phyloP scores from a whole-genome alignment of 495 filamentous ascomycete genomes.

The Aspergillus wentii region DNA sequence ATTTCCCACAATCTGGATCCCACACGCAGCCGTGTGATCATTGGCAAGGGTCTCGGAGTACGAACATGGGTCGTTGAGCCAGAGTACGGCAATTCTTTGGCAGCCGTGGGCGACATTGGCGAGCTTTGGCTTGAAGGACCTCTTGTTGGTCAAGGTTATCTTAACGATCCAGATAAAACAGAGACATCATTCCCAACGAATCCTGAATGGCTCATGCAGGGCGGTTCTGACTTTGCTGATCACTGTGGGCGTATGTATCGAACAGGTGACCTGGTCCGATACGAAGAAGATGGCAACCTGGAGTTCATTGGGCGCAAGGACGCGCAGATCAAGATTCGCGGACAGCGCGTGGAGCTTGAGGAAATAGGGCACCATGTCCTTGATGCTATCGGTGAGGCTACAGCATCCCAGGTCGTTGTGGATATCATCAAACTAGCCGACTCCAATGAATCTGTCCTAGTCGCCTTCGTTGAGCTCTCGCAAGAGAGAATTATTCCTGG shows the following conservation, averaged over 20 bases:
- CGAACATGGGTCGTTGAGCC: slow-evolving; percentile 31
- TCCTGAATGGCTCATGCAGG: slow-evolving; percentile 36
- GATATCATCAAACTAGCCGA: background rate
- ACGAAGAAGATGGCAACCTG: slow-evolving; percentile 31
- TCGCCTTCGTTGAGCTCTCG: no score
- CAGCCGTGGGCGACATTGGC: slow-evolving; percentile 14
- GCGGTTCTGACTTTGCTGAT: background rate
- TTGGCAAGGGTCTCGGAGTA: background rate
- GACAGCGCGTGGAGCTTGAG: slow-evolving; percentile 29
- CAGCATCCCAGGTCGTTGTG: background rate
- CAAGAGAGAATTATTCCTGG: no score
- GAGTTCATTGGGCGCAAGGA: slow-evolving; percentile 28
- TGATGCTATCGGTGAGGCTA: background rate
- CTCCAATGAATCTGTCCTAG: slow-evolving; percentile 32
- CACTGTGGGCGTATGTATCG: slow-evolving; percentile 25
- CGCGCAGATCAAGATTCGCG: slow-evolving; percentile 28
- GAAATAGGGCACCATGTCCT: slow-evolving; percentile 24
- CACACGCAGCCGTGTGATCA: slow-evolving; percentile 1
- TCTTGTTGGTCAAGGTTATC: slow-evolving; percentile 40
- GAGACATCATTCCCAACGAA: slow-evolving; percentile 36
- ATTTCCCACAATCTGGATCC: slow-evolving; percentile 6
- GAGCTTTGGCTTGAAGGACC: slow-evolving; percentile 24
- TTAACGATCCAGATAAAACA: slow-evolving; percentile 37
- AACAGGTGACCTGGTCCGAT: slow-evolving; percentile 48
- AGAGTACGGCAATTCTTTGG: slow-evolving; percentile 18